Evolutionary conservation across 2,329 filamentous ascomycete genomes (phyloP).

Genomic region (Monilinia laxa): DNA sequence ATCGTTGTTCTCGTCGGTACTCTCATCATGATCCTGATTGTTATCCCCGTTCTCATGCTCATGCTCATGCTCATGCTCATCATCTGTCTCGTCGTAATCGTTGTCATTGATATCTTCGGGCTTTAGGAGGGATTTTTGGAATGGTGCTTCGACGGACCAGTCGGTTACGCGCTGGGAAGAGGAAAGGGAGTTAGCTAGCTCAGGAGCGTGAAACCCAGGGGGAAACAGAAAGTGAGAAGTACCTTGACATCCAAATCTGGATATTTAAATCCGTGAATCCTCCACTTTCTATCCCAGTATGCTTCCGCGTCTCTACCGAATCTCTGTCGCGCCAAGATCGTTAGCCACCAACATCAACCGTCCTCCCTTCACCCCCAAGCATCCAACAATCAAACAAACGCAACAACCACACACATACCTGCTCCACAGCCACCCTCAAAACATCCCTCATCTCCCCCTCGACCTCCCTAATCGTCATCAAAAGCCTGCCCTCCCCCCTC

Average conservation of each 20-base stretch:
- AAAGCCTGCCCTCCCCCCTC: neutral
- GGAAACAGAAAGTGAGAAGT: neutral
- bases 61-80: neutral
- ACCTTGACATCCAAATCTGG: conserved; percentile 1
- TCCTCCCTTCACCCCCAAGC: too few species aligned
- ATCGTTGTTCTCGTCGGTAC: neutral
- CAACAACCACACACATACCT: neutral
- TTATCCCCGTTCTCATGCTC: too few species aligned
- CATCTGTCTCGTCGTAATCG: neutral
- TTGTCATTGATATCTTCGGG: neutral
- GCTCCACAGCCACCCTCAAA: neutral
- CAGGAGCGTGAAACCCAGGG: neutral
- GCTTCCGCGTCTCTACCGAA: neutral
- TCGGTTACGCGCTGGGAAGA: neutral
- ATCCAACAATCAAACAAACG: fast-evolving
- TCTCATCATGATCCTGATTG: too few species aligned
- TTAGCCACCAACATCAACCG: neutral
- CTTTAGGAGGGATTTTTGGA: conserved; percentile 1
- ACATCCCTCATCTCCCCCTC: conserved; percentile 6
- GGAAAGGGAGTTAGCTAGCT: neutral
- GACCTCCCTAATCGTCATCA: conserved; percentile 1
- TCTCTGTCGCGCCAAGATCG: neutral
- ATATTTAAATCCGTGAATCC: neutral
- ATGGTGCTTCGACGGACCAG: conserved; percentile 5
- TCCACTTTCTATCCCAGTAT: conserved; percentile 8